phyloP scores from a whole-genome alignment of 208 protist species.

The Crithidia mellificae region DNA sequence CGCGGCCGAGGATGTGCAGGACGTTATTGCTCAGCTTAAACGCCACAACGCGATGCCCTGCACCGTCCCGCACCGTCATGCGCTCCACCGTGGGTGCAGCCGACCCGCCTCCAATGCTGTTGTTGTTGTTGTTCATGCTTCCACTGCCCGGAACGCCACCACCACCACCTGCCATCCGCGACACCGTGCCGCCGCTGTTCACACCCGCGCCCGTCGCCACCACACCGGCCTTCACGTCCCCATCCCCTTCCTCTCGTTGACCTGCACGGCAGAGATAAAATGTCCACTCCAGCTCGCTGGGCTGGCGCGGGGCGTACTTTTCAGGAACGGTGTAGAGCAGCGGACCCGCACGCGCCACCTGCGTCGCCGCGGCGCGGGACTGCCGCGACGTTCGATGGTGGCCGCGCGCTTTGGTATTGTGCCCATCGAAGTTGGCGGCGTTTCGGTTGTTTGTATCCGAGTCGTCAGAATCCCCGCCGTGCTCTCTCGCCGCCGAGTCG shows the following conservation, averaged over 20 bases:
- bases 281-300: slow-evolving; percentile 17
- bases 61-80: slow-evolving; percentile 19
- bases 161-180: too few relatives aligned
- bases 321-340: slow-evolving; percentile 33
- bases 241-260: background rate
- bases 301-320: slow-evolving; percentile 9
- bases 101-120: too few relatives aligned
- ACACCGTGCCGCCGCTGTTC: too few relatives aligned
- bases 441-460: too few relatives aligned
- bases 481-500: too few relatives aligned
- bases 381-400: background rate
- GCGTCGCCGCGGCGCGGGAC: slow-evolving; percentile 8
- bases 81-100: slow-evolving; percentile 22
- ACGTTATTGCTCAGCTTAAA: slow-evolving; percentile 8
- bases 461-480: too few relatives aligned
- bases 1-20: slow-evolving; percentile 16
- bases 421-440: too few relatives aligned
- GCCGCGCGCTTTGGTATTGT: background rate
- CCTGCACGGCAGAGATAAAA: slow-evolving; percentile 33
- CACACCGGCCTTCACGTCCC: background rate
- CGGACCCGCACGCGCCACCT: slow-evolving; percentile 31
- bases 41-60: slow-evolving; percentile 8
- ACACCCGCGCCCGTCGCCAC: too few relatives aligned
- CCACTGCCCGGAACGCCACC: too few relatives aligned
- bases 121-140: too few relatives aligned